phyloP scores from a whole-genome alignment of 2,329 filamentous ascomycete genomes.

The Scolecobasidium constrictum region DNA sequence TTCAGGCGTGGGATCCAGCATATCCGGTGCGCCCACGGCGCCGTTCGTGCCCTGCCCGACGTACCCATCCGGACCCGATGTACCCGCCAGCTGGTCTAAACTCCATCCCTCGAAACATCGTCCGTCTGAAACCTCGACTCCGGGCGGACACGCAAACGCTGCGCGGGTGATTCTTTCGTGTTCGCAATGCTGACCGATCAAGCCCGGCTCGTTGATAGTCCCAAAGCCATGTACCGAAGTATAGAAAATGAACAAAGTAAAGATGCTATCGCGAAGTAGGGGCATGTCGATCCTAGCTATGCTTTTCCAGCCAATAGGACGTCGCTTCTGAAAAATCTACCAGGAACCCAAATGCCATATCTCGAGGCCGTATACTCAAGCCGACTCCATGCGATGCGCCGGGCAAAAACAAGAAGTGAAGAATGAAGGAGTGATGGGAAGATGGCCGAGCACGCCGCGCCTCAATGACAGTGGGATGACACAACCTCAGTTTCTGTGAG shows the following conservation, averaged over 20 bases:
- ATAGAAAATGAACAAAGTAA: too few species aligned
- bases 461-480: too few species aligned
- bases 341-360: not conserved
- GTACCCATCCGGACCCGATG: constrained; percentile 13
- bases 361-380: not conserved
- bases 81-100: constrained; percentile 16
- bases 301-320: too few species aligned
- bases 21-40: constrained; percentile 18
- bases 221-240: constrained; percentile 12
- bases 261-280: too few species aligned
- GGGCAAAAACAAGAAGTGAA: too few species aligned
- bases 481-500: too few species aligned
- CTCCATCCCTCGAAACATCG: constrained; percentile 16
- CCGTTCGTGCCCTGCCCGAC: constrained; percentile 17
- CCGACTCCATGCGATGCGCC: too few species aligned
- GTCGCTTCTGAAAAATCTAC: too few species aligned
- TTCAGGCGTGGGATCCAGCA: constrained; percentile 16
- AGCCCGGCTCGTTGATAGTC: constrained; percentile 17
- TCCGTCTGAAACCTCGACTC: constrained; percentile 14
- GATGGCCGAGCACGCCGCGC: not conserved
- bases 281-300: too few species aligned
- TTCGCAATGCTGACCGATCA: constrained; percentile 18
- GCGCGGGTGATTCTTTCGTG: constrained; percentile 17
- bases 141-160: constrained; percentile 15
- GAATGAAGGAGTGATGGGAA: not conserved